Base-by-base conservation (phyloP, 768 basidiomycete genomes). In the Mycena vulgaris region DNA sequence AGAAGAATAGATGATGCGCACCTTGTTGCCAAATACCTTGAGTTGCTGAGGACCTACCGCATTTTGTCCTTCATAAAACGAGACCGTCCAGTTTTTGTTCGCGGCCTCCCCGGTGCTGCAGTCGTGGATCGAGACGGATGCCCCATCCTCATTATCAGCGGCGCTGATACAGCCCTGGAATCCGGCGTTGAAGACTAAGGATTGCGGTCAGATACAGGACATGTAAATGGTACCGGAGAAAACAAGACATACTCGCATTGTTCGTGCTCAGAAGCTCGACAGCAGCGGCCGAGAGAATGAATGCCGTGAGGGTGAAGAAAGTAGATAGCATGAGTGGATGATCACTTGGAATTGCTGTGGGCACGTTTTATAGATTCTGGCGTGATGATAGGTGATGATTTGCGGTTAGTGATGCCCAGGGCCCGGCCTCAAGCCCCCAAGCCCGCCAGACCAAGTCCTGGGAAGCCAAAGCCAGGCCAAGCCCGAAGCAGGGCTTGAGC, bases 81-180 rank as follows among this genome's bases (percentile, higher is more conserved):
- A 23, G 47, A 67, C 11, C 10, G 31, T 3, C 57, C 57, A 67
- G 58, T 67, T 49, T n/a, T 67, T 49, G n/a, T 67, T 53, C 9
- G 57, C 35, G 16, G 51, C 13, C 2, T 17, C 31, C 14, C 53
- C 49, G 16, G 47, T 67, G 35, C 60, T 67, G 66, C 66, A 60
- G 48, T 67, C 33, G 48, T 67, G 45, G n/a, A 63, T 63, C 5
- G 17, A 14, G 49, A 63, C n/a, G 21, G 49, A 49, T 1, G 23
- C 17, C 35, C 62, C 62, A 19, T 58, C 30, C 0, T 45, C 49
- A 21, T 51, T 51, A 17, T 49, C 31, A 11, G 35, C 35, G 21
- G n/a, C 30, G 30, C 42, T 47, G 58, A 59, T 47, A n/a, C 58
- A 59, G 42, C 58, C 58, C 11, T 59, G 58, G 9, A 59, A 47